These are phyloP conservation scores for Corylus heterophylla DNA, from an alignment of 306 rosid genomes.

Conservation along the genomic window DNA sequence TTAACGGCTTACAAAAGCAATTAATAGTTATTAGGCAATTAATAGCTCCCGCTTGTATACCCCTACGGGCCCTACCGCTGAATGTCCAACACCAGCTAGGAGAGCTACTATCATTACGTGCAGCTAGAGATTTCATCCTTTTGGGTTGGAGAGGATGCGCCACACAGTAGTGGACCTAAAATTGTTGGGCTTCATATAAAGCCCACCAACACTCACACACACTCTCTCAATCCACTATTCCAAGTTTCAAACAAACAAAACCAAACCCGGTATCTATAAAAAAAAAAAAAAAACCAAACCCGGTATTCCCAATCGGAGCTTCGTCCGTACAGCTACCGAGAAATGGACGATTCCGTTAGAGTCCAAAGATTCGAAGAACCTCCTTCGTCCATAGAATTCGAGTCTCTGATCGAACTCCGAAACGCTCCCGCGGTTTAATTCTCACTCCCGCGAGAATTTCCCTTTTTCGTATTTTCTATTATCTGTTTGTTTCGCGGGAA, in stretches of 20 bases:
- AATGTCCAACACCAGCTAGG: too few relatives aligned
- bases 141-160: too few relatives aligned
- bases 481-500: background rate
- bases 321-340: background rate
- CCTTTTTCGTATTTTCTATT: background rate
- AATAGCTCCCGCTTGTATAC: too few relatives aligned
- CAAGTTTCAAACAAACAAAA: background rate
- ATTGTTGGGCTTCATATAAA: too few relatives aligned
- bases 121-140: too few relatives aligned
- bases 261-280: background rate
- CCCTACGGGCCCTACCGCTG: too few relatives aligned
- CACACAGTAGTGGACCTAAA: too few relatives aligned
- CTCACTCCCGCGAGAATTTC: conserved; percentile 4
- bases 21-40: too few relatives aligned
- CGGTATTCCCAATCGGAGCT: background rate
- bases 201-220: too few relatives aligned
- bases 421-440: conserved; percentile 50
- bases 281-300: background rate
- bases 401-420: conserved; percentile 38
- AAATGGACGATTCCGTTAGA: conserved; percentile 46
- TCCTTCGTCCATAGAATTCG: conserved; percentile 46
- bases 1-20: too few relatives aligned
- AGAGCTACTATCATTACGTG: too few relatives aligned
- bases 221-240: too few relatives aligned
- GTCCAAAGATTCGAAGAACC: conserved; percentile 52